Conservation (phyloP, 768 basidiomycete species). For the Serendipita sp. region DNA sequence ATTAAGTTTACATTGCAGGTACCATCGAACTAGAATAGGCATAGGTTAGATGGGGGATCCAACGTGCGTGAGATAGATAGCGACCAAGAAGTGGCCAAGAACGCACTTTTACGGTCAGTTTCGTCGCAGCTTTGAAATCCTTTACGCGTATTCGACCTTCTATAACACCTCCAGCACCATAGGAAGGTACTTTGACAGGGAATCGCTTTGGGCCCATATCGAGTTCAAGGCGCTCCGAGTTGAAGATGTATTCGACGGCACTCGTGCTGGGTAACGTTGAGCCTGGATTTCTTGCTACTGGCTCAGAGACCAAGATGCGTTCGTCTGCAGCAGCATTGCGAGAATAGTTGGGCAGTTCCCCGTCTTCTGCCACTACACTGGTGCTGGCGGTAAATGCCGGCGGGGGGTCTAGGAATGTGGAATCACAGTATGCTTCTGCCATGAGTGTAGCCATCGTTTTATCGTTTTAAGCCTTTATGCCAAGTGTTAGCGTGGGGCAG, state of each 20-base stretch:
- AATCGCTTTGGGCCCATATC: neutral
- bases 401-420: neutral
- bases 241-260: neutral
- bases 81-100: neutral
- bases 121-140: constrained; percentile 22
- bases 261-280: too few species aligned
- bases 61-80: too few species aligned
- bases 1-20: neutral
- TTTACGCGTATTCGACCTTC: constrained; percentile 24
- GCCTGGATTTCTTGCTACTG: neutral
- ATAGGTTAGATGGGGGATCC: too few species aligned
- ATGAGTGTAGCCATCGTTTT: neutral
- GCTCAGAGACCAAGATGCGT: neutral
- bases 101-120: constrained; percentile 25
- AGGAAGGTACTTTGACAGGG: constrained; percentile 19
- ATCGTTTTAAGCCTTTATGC: too few species aligned
- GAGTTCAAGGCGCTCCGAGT: neutral
- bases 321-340: neutral
- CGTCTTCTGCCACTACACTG: neutral
- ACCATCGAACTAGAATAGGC: neutral
- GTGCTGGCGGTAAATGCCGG: neutral
- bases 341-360: neutral
- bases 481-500: too few species aligned
- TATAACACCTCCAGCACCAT: constrained; percentile 26
- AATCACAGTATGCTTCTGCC: neutral